phyloP scores from a whole-genome alignment of 2,329 filamentous ascomycete species.

The Drechslera avenae region DNA sequence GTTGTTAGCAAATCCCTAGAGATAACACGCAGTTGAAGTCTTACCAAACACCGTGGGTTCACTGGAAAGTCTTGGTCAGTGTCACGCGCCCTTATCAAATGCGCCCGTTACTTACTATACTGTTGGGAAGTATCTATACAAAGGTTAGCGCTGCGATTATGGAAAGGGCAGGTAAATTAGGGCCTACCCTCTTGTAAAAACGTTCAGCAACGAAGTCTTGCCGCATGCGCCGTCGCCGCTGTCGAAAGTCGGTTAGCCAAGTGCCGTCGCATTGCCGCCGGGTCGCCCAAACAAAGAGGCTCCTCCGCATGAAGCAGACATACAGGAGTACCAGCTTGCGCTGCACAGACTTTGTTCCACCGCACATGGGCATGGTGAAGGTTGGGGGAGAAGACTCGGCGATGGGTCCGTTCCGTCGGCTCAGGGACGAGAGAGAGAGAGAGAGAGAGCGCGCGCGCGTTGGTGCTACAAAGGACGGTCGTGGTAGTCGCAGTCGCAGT shows the following conservation, averaged over 20 bases:
- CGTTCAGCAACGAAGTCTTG: constrained; percentile 95
- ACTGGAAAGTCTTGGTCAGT: constrained; percentile 49
- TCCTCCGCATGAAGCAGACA: constrained; percentile 46
- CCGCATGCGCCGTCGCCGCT: constrained; percentile 96
- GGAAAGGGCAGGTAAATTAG: constrained; percentile 34
- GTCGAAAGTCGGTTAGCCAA: constrained; percentile 29
- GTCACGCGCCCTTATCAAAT: constrained; percentile 12
- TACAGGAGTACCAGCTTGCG: constrained; percentile 95
- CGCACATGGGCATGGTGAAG: constrained; percentile 54
- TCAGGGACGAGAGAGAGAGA: constrained; percentile 29
- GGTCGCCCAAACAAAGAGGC: constrained; percentile 13
- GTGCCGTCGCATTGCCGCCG: constrained; percentile 23
- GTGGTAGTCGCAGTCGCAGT: constrained; percentile 13
- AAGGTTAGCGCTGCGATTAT: constrained; percentile 20
- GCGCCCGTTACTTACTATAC: constrained; percentile 70
- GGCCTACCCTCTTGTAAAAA: constrained; percentile 93
- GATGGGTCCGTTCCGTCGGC: constrained; percentile 32
- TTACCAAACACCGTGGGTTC: constrained; percentile 90
- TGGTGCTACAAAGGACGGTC: constrained; percentile 19
- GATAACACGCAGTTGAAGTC: constrained; percentile 16
- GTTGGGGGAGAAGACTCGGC: constrained; percentile 18
- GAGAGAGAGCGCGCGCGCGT: constrained; percentile 31
- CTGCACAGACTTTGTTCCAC: constrained; percentile 75
- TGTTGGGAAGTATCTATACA: constrained; percentile 84
- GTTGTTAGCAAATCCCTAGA: constrained; percentile 26